phyloP scores from a whole-genome alignment of 192 early-diverging fungal genomes.

The Dimargaris xerosporica region DNA sequence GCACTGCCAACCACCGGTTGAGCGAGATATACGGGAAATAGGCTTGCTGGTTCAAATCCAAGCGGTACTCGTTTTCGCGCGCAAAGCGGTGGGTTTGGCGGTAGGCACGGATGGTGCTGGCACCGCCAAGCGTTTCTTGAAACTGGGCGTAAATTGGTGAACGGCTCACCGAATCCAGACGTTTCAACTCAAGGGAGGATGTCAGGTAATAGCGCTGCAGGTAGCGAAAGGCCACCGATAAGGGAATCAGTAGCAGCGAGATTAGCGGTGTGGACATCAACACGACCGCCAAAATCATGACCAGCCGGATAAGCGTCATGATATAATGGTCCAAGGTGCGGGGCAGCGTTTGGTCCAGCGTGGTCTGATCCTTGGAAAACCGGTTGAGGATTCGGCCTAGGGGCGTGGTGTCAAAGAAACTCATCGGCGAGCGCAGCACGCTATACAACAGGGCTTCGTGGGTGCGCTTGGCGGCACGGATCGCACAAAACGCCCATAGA shows the following conservation, averaged over 20 bases:
- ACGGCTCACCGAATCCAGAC: conserved; percentile 54
- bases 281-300: conserved; percentile 29
- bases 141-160: conserved; percentile 54
- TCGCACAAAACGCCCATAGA: conserved; percentile 65
- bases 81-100: conserved; percentile 42
- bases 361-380: conserved; percentile 75
- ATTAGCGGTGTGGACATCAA: conserved; percentile 31
- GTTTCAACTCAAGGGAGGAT: conserved; percentile 61
- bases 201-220: conserved; percentile 48
- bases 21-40: conserved; percentile 58
- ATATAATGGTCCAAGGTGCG: conserved; percentile 35
- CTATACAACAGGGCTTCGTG: conserved; percentile 66
- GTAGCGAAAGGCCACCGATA: conserved; percentile 27
- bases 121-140: conserved; percentile 40
- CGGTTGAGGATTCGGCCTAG: conserved; percentile 76
- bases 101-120: conserved; percentile 52
- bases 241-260: conserved; percentile 30
- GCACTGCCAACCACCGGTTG: conserved; percentile 52
- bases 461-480: conserved; percentile 54
- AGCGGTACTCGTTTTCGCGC: conserved; percentile 41
- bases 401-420: conserved; percentile 57
- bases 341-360: conserved; percentile 57
- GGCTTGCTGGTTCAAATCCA: conserved; percentile 67
- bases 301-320: conserved; percentile 18
- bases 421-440: conserved; percentile 46